These are phyloP conservation scores for Rossbeevera mucosa DNA, from an alignment of 768 basidiomycete species.

Conservation along the genomic window DNA sequence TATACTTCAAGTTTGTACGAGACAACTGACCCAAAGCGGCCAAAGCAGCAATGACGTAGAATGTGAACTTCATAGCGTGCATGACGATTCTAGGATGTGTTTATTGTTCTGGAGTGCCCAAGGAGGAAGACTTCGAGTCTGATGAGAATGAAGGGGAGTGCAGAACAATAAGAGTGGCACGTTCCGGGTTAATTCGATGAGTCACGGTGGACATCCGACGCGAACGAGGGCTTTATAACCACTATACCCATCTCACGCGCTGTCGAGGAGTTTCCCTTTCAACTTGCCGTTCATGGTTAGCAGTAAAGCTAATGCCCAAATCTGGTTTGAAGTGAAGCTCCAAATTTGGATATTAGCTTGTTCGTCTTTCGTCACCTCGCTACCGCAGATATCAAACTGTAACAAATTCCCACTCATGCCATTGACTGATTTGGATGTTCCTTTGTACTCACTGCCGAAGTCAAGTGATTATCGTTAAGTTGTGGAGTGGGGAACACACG, in stretches of 20 bases:
- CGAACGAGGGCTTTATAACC: conserved; percentile 24
- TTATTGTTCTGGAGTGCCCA: conserved; percentile 26
- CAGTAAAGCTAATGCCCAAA: conserved; percentile 13
- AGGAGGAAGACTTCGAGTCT: background rate
- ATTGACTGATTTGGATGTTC: conserved; percentile 14
- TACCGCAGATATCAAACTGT: background rate
- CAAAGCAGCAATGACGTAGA: conserved; percentile 29
- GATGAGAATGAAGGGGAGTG: conserved; percentile 3
- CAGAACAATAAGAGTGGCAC: conserved; percentile 32
- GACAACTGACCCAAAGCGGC: conserved; percentile 22
- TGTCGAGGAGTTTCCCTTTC: conserved; percentile 16
- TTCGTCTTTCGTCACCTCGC: conserved; percentile 8
- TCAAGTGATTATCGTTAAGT: background rate
- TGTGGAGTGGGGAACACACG: background rate
- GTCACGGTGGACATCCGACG: conserved; percentile 1
- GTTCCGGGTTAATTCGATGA: conserved; percentile 15
- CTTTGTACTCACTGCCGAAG: conserved; percentile 17
- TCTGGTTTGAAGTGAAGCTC: conserved; percentile 11
- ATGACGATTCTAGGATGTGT: conserved; percentile 22
- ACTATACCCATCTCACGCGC: conserved; percentile 1
- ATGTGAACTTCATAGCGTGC: conserved; percentile 22
- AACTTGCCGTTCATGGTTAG: conserved; percentile 26
- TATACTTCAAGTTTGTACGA: background rate
- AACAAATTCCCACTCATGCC: background rate
- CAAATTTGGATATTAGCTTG: conserved; percentile 28